Base-by-base conservation (phyloP, 2,329 filamentous ascomycete species). In the Cladosporium sphaerospermum region DNA sequence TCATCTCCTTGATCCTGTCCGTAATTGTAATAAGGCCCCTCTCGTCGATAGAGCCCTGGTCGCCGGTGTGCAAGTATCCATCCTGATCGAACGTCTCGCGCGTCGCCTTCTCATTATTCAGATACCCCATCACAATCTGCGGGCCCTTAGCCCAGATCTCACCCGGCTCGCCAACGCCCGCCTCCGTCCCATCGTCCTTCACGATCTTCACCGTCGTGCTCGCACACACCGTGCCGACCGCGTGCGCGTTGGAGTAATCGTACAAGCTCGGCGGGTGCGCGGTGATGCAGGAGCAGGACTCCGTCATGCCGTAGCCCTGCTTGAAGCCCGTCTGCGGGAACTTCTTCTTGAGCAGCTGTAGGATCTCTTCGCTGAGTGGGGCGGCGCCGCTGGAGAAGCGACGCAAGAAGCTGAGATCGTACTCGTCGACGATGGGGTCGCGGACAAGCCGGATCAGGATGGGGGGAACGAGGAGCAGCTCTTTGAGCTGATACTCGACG, bases 221-320 rank as follows among this genome's bases (percentile, higher is more conserved):
- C 0, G 80, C 76, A 4, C 82, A 77, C 10, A 84, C 73, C 3
- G 73, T 75, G 23, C 81, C 81, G 2, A 80, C 80, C 0, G 70
- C 73, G 58, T 79, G 73, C 0, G 76, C 81, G 57, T 84, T 80
- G 45, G 77, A 74, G 68, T 79, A 86, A 10, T 72, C 72, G 55
- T 79, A 81, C 45, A 76, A 74, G 1, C 75, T 71, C 0, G 77
- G 77, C 4, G 82, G 79, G 51, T 85, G 82, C 0, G 78, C 75
- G 0, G 81, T 84, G 56, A 86, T 82, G 58, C 80, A 84, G 2
- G 73, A 75, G 63, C 81, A 85, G 0, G 75, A 79, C 64, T 85
- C 83, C 0, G 83, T 86, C 82, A 86, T 85, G 28, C 83, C 83
- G 60, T 85, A 86, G 1, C 80, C 81, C 59, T 84, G 82, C 63